Conservation (phyloP, 164 flowering plant genomes). For the Kingdonia uniflora region DNA sequence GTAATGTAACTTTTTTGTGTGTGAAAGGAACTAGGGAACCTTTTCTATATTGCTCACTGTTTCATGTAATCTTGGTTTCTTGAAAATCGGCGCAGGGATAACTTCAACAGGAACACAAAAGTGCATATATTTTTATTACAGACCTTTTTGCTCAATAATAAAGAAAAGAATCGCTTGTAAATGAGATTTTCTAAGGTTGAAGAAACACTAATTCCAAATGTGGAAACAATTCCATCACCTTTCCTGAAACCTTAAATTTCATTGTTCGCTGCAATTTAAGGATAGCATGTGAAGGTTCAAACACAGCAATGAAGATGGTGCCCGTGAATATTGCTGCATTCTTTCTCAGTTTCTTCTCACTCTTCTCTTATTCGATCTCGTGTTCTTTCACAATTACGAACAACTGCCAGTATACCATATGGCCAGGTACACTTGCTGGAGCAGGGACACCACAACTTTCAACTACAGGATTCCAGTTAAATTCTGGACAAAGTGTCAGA, state of each 20-base stretch:
- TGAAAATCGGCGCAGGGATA: no score
- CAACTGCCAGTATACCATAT: conserved; percentile 64
- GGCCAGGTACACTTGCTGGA: conserved; percentile 78
- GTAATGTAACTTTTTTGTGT: no score
- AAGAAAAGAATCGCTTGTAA: conserved; percentile 55
- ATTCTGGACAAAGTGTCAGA: conserved; percentile 30
- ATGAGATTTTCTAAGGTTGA: conserved; percentile 20
- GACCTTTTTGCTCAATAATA: no score
- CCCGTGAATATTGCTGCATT: neutral
- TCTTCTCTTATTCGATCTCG: conserved; percentile 14
- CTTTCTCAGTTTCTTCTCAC: conserved; percentile 4
- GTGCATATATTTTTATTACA: no score
- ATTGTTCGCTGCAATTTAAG: neutral
- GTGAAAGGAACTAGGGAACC: no score
- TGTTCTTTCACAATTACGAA: conserved; percentile 50
- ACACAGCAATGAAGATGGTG: neutral
- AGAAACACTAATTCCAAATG: conserved; percentile 45
- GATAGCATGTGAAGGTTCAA: neutral
- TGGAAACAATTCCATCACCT: conserved; percentile 7
- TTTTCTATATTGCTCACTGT: no score
- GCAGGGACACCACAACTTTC: conserved; percentile 51
- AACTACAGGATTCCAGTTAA: conserved; percentile 50
- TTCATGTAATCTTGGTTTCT: no score
- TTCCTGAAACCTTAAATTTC: conserved; percentile 4
- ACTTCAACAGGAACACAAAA: no score